Evolutionary conservation across 768 basidiomycete species (phyloP).

Genomic region (Amanita fuliginea): DNA sequence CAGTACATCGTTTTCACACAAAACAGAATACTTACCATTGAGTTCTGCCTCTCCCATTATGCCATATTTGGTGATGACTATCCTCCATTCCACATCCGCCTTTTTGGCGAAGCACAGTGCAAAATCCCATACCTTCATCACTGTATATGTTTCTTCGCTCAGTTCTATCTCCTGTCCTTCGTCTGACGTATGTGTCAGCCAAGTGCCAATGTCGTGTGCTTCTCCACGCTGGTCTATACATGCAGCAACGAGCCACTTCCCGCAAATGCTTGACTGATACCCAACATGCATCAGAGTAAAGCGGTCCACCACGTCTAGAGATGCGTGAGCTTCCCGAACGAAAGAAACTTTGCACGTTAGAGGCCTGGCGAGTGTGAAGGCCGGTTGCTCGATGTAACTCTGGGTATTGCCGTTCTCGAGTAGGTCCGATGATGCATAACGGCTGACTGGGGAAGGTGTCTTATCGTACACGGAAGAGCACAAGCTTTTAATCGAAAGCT

Average conservation of each 20-base stretch:
- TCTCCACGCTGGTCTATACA: conserved; percentile 76
- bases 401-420: conserved; percentile 23
- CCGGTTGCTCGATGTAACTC: conserved; percentile 52
- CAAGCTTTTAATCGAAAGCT: conserved; percentile 35
- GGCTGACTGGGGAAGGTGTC: conserved; percentile 47
- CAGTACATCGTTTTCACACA: conserved; percentile 5
- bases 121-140: conserved; percentile 64
- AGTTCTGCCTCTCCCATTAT: conserved; percentile 47
- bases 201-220: conserved; percentile 55
- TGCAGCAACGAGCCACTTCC: conserved; percentile 69
- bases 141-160: conserved; percentile 35
- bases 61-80: conserved; percentile 64
- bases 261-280: conserved; percentile 53
- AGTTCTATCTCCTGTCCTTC: conserved; percentile 20
- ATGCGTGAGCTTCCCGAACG: conserved; percentile 22
- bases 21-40: conserved; percentile 36
- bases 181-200: conserved; percentile 41
- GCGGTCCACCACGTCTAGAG: conserved; percentile 33
- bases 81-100: conserved; percentile 71
- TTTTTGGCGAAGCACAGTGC: conserved; percentile 46
- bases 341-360: conserved; percentile 26
- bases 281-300: conserved; percentile 63
- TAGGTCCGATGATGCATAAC: conserved; percentile 44
- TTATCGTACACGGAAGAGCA: conserved; percentile 66
- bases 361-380: conserved; percentile 50